Evolutionary conservation across 2,329 filamentous ascomycete species (phyloP), one percentile per base, ranked within the genome.

Genomic region (Sclerotinia trifoliorum): DNA sequence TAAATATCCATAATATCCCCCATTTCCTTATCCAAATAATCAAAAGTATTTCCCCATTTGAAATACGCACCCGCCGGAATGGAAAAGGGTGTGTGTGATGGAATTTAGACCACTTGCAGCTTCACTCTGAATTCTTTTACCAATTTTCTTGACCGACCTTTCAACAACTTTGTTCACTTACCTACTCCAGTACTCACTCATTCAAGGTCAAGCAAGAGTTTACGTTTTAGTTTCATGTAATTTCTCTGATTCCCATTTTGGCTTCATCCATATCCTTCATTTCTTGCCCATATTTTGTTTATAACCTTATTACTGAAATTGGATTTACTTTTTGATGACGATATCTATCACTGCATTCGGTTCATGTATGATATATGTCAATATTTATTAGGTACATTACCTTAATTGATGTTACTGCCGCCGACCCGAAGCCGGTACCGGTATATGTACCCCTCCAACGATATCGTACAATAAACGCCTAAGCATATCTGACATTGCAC

Each of bases 91-190:
- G 60, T 51, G 58, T 49, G 60, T 51, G 60, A 62, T 62, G 49
- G 60, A 51, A 62, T 62, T 62, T n/a, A 62, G 29, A 62, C 48
- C 60, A 62, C 60, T 39, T 62, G 60, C 60, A 62, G 60, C 60
- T 62, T 62, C 44, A 39, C 21, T 62, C 21, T 51, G 21, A 35
- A 49, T 11, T 48, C 35, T 49, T 10, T 8, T 42, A 8, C 11
- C 39, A 24, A 24, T 49, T 19, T 32, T 46, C 57, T 48, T 60
- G 57, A 32, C 57, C 57, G 57, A 60, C 42, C 39, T 61, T 61
- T 61, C 42, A 35, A 32, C 44, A 39, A 11, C 39, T 24, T 56
- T 6, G 21, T 61, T 61, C 49, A 11, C 21, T 5, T 42, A 4
- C 39, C 10, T 35, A 35, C 35, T 32, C 32, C 32, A 32, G 32